Conservation (phyloP, 2,329 filamentous ascomycete genomes). For the Alternaria incomplexa region DNA sequence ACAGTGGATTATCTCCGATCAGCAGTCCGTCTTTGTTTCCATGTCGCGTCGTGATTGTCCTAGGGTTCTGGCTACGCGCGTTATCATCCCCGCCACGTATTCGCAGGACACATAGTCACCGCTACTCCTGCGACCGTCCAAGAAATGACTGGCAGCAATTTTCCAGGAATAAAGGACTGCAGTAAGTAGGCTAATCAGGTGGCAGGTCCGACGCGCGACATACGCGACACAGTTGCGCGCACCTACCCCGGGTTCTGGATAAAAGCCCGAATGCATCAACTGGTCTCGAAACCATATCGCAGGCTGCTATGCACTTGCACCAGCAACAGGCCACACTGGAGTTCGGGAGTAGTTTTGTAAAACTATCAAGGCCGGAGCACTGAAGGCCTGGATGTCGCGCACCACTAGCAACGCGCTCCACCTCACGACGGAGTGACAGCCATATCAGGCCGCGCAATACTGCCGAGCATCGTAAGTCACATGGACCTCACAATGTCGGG, state of each 20-base stretch:
- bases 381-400: background rate
- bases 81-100: slow-evolving; percentile 1
- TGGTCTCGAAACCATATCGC: background rate
- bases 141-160: background rate
- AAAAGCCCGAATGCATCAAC: background rate
- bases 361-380: background rate
- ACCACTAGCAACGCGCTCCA: background rate
- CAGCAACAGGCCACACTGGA: background rate
- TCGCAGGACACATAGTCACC: slow-evolving; percentile 10
- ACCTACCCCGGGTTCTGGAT: slow-evolving; percentile 3
- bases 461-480: background rate
- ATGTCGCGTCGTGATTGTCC: background rate
- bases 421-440: background rate
- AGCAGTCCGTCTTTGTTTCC: background rate
- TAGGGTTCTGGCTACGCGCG: background rate
- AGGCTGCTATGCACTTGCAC: background rate
- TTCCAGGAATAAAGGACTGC: background rate
- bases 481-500: background rate
- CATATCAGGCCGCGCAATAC: background rate
- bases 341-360: background rate
- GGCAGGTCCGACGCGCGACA: background rate
- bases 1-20: background rate
- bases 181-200: background rate
- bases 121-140: background rate
- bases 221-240: background rate